Percentiles rank a stretch among this genome's conserved stretches.
Conservation (phyloP, 164 flowering plant genomes). For the Annona cherimola region DNA sequence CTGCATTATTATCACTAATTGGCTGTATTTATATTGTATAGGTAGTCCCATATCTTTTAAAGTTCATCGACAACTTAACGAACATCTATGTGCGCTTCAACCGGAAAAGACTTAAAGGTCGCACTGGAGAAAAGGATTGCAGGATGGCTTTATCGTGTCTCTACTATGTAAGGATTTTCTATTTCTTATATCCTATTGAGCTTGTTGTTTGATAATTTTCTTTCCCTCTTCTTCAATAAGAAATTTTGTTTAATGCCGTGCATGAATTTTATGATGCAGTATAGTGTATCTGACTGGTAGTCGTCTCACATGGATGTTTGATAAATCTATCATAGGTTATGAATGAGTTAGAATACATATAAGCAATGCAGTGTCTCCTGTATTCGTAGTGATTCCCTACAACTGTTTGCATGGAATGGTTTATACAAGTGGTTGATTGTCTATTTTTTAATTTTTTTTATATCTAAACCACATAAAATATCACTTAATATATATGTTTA, state of each 20-base stretch:
- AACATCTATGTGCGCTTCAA: slow-evolving; percentile 93
- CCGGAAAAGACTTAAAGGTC: slow-evolving; percentile 91
- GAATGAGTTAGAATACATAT: too few species aligned
- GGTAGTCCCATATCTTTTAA: slow-evolving; percentile 94
- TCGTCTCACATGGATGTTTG: too few species aligned
- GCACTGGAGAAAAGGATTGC: slow-evolving; percentile 87
- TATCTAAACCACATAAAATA: too few species aligned
- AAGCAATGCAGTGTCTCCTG: too few species aligned
- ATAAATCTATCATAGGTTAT: too few species aligned
- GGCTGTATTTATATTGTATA: slow-evolving; percentile 17
- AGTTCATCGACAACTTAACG: slow-evolving; percentile 86
- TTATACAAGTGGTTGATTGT: too few species aligned
- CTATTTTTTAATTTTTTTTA: too few species aligned
- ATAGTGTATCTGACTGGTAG: too few species aligned
- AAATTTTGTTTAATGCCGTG: neutral
- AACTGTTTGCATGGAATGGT: too few species aligned
- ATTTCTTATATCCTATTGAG: neutral
- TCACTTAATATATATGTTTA: too few species aligned
- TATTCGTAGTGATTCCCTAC: too few species aligned
- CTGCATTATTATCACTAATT: slow-evolving; percentile 4
- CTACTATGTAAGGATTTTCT: slow-evolving; percentile 52
- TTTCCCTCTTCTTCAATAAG: neutral
- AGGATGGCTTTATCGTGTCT: slow-evolving; percentile 78
- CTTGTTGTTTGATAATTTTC: neutral
- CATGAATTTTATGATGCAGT: too few species aligned